Base-by-base conservation (phyloP, 176 grass and related monocot species). In the Themeda triandra region DNA sequence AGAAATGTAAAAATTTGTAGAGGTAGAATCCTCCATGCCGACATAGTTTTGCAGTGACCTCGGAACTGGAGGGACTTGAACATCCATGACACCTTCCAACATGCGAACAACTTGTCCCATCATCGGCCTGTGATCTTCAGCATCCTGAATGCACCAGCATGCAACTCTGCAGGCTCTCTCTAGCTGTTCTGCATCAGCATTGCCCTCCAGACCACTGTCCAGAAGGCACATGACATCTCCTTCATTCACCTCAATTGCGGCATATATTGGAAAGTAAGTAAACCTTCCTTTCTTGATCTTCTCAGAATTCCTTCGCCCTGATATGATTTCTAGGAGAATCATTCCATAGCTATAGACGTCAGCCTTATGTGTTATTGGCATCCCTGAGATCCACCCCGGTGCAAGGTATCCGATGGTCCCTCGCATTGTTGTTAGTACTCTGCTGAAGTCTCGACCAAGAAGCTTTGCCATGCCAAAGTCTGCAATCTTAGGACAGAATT, bases 91-190 rank as follows among this genome's bases (percentile, higher is more conserved):
- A 73, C 65, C 84, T 27, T 90, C 84, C 15, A 90, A 48, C 88
- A 90, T 74, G 15, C n/a, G 79, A 83, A 87, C 88, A 82, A 83
- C 53, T 30, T 83, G 71, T 29, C 84, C 49, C 83, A 86, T 90
- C 42, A 54, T 65, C 28, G 84, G 88, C 59, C 84, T 78, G 41
- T 68, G 25, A 44, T 59, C 59, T 79, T 85, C 75, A 19, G 29
- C 32, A 21, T 88, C 90, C 62, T 92, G 90, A 79, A 92, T 92
- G 64, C 90, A 92, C 86, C 86, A 88, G 39, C 82, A 86, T 10
- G 90, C 89, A 32, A 87, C 73, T 19, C 82, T 87, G 4, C 89
- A 91, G 10, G 69, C 75, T 46, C 30, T 77, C 14, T 62, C 29
- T 33, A 91, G 56, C 80, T 91, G 66, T 66, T 84, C 68, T 19